A percentile compares a stretch with the other conserved stretches of the same genome.
Conservation (phyloP, 768 basidiomycete species). For the Asterophora lycoperdoides region DNA sequence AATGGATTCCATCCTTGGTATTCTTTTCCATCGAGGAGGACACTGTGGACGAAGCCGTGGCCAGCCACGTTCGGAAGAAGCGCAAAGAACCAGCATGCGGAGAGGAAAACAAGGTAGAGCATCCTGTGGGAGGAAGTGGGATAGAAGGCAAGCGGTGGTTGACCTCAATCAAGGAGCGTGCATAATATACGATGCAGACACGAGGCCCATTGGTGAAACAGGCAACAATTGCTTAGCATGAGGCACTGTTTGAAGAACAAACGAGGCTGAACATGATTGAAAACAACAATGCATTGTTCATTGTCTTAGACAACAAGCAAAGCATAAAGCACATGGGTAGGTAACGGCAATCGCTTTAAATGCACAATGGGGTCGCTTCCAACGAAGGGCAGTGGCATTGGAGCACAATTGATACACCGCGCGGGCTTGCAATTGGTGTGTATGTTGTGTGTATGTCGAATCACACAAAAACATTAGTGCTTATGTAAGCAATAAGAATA, state of each 20-base stretch:
- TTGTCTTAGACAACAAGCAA: neutral
- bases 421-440: too few species aligned
- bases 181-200: neutral
- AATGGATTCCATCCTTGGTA: conserved; percentile 39
- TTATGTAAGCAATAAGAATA: neutral
- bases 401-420: neutral
- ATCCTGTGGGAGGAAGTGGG: neutral
- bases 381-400: too few species aligned
- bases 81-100: neutral
- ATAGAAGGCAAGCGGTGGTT: neutral
- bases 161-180: neutral
- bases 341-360: neutral
- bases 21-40: conserved; percentile 25
- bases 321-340: neutral
- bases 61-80: conserved; percentile 12
- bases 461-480: neutral
- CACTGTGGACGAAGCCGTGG: conserved; percentile 35
- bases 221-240: neutral
- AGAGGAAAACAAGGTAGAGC: conserved; percentile 1
- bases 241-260: neutral
- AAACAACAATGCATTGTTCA: neutral
- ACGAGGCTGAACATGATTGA: conserved; percentile 1
- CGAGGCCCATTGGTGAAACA: neutral
- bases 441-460: too few species aligned
- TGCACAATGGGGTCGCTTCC: too few species aligned